Conservation (phyloP, 768 basidiomycete species). For the Agaricus blazei region DNA sequence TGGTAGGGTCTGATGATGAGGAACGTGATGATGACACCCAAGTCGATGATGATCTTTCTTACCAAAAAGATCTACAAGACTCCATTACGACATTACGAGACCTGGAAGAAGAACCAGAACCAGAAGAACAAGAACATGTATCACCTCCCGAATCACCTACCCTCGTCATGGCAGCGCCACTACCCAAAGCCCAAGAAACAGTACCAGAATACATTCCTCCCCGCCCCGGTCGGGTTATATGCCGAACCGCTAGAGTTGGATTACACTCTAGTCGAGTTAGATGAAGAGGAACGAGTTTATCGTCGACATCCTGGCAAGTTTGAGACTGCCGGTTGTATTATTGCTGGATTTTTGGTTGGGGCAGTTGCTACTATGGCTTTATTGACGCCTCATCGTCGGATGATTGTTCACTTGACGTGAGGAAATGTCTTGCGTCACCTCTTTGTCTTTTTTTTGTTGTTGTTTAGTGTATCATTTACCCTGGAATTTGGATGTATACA, state of each 20-base stretch:
- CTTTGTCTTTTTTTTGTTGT: no score
- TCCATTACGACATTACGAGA: slow-evolving; percentile 1
- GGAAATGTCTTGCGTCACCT: not conserved
- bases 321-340: slow-evolving; percentile 32
- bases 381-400: slow-evolving; percentile 27
- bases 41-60: slow-evolving; percentile 5
- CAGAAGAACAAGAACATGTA: no score
- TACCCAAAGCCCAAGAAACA: not conserved
- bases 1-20: not conserved
- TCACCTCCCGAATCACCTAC: not conserved
- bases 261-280: slow-evolving; percentile 4
- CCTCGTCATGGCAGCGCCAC: not conserved
- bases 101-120: not conserved
- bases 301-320: slow-evolving; percentile 18
- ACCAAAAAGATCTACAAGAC: slow-evolving; percentile 1
- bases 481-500: not conserved
- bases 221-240: slow-evolving; percentile 8
- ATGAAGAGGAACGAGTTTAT: slow-evolving; percentile 5
- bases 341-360: slow-evolving; percentile 49
- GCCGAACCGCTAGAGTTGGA: slow-evolving; percentile 7
- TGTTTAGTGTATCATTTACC: not conserved
- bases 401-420: slow-evolving; percentile 24
- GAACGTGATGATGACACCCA: slow-evolving; percentile 6
- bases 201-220: slow-evolving; percentile 11
- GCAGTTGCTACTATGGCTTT: slow-evolving; percentile 28